phyloP scores from a whole-genome alignment of 805 yeast species.

The Metschnikowia colocasiae region DNA sequence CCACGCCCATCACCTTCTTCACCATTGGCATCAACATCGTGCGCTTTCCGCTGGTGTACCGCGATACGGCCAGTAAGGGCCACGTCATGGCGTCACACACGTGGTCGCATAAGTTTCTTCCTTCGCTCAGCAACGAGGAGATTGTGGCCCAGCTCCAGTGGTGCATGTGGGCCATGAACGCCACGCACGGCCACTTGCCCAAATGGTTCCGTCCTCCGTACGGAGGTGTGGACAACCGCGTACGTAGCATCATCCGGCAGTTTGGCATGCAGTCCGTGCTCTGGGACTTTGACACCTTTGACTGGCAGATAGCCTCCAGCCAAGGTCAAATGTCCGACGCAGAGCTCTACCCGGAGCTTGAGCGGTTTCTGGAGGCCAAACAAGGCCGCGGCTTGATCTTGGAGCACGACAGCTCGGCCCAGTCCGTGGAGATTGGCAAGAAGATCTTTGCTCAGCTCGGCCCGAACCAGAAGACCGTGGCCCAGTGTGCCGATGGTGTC shows the following conservation, averaged over 20 bases:
- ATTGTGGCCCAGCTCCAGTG: slow-evolving; percentile 88
- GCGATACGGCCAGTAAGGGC: slow-evolving; percentile 52
- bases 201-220: slow-evolving; percentile 96
- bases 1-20: slow-evolving; percentile 68
- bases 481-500: slow-evolving; percentile 68
- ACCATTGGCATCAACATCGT: slow-evolving; percentile 80
- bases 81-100: slow-evolving; percentile 87
- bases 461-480: slow-evolving; percentile 64
- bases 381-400: slow-evolving; percentile 60
- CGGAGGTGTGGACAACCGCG: slow-evolving; percentile 89
- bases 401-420: slow-evolving; percentile 75
- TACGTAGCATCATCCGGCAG: slow-evolving; percentile 71
- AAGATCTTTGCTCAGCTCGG: slow-evolving; percentile 47
- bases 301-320: slow-evolving; percentile 60
- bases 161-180: slow-evolving; percentile 98
- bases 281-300: slow-evolving; percentile 91
- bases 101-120: slow-evolving; percentile 87
- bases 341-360: slow-evolving; percentile 55
- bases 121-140: slow-evolving; percentile 71
- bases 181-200: slow-evolving; percentile 82
- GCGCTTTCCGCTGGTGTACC: slow-evolving; percentile 69
- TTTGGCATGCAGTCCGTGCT: slow-evolving; percentile 84
- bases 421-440: slow-evolving; percentile 67
- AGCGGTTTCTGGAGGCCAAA: slow-evolving; percentile 42
- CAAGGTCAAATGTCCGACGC: slow-evolving; percentile 47